These are phyloP conservation scores for Myxozyma melibiosi DNA, from an alignment of 805 yeast species.

Conservation along the genomic window DNA sequence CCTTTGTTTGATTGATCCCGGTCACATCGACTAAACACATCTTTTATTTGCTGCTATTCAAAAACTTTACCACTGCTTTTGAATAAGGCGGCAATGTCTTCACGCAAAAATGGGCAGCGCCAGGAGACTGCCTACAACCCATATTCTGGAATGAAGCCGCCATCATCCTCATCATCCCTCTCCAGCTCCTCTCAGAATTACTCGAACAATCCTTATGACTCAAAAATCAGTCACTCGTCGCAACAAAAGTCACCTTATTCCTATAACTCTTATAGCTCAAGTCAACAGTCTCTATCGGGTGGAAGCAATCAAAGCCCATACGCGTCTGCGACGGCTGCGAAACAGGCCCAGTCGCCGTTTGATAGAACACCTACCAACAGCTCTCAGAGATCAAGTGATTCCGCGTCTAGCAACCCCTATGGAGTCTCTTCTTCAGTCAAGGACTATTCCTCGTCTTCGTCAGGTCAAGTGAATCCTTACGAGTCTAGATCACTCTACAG, in stretches of 20 bases:
- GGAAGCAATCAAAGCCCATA: background rate
- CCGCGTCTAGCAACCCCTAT: background rate
- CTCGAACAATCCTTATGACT: background rate
- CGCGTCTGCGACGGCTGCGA: background rate
- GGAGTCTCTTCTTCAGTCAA: background rate
- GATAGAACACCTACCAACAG: background rate
- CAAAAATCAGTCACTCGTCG: background rate
- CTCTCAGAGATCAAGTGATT: too few species aligned
- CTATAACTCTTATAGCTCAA: background rate
- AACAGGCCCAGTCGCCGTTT: background rate
- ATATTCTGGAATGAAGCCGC: slow-evolving; percentile 1
- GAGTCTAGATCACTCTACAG: background rate
- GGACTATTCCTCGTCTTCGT: background rate
- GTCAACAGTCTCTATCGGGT: background rate
- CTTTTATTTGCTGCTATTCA: background rate
- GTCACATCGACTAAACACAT: too few species aligned
- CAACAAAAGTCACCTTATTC: background rate
- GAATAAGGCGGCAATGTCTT: background rate
- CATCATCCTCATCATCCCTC: background rate
- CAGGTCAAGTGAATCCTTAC: background rate
- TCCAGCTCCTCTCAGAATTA: background rate
- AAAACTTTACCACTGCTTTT: background rate
- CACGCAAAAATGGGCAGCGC: background rate
- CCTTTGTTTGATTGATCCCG: too few species aligned
- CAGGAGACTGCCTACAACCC: background rate